These are phyloP conservation scores for Dichotomocladium elegans DNA, from an alignment of 371 early-diverging fungal species.

Conservation along the genomic window DNA sequence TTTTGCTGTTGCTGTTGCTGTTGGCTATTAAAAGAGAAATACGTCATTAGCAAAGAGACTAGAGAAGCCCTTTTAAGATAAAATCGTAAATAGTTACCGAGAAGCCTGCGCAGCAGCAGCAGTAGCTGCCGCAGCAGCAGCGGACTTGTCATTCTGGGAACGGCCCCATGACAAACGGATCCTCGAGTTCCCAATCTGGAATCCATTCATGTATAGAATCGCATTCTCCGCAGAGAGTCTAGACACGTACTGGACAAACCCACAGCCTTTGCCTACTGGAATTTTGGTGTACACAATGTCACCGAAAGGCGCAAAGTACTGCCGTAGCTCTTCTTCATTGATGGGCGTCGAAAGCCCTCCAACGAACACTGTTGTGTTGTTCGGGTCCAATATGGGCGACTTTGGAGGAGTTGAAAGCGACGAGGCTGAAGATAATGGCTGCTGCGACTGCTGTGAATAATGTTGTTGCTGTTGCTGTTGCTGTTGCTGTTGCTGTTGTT, in stretches of 20 bases:
- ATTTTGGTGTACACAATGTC: slow-evolving; percentile 88
- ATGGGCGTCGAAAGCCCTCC: slow-evolving; percentile 78
- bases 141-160: slow-evolving; percentile 29
- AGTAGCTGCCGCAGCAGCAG: slow-evolving; percentile 13
- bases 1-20: not conserved
- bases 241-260: slow-evolving; percentile 84
- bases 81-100: not conserved
- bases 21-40: not conserved
- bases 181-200: slow-evolving; percentile 73
- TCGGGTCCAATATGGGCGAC: not conserved
- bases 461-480: too few relatives aligned
- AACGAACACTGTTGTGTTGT: slow-evolving; percentile 90
- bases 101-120: slow-evolving; percentile 11
- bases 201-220: slow-evolving; percentile 82
- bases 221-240: slow-evolving; percentile 83
- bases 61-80: not conserved
- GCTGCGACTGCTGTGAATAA: not conserved
- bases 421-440: too few relatives aligned
- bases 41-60: not conserved
- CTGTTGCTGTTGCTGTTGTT: too few relatives aligned
- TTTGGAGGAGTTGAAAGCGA: not conserved
- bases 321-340: slow-evolving; percentile 76
- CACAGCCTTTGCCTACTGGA: slow-evolving; percentile 89
- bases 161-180: slow-evolving; percentile 90
- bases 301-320: slow-evolving; percentile 79